Conservation (phyloP, 345 rosid genomes). For the Acer saccharum region DNA sequence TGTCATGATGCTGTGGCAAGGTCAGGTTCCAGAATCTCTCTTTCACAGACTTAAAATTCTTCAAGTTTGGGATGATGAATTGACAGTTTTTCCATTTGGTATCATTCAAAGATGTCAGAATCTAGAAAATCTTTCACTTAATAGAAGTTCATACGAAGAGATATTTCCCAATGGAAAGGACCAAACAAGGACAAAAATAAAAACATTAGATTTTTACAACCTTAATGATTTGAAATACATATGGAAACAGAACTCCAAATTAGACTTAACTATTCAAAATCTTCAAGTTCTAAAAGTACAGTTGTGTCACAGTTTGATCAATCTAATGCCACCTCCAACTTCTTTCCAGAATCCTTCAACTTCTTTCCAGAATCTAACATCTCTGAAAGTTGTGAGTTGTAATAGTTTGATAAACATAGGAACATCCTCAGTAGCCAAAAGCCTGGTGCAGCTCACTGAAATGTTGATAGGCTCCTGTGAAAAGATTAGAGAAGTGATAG, state of each 20-base stretch:
- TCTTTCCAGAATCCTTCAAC: not conserved
- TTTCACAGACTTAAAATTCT: too few relatives aligned
- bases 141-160: too few relatives aligned
- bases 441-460: not conserved
- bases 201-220: too few relatives aligned
- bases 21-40: too few relatives aligned
- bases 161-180: too few relatives aligned
- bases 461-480: not conserved
- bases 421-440: conserved; percentile 8
- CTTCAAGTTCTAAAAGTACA: conserved; percentile 1
- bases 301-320: rapidly evolving
- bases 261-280: not conserved
- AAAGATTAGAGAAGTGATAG: not conserved
- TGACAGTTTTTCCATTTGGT: too few relatives aligned
- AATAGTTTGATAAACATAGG: not conserved
- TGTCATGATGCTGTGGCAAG: too few relatives aligned
- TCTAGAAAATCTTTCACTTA: too few relatives aligned
- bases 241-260: not conserved
- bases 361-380: not conserved
- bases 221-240: too few relatives aligned
- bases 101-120: too few relatives aligned
- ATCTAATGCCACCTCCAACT: not conserved
- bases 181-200: too few relatives aligned
- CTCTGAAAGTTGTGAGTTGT: not conserved
- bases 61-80: too few relatives aligned